Evolutionary conservation across 306 rosid genomes (phyloP).

Genomic region (Argentina anserina): DNA sequence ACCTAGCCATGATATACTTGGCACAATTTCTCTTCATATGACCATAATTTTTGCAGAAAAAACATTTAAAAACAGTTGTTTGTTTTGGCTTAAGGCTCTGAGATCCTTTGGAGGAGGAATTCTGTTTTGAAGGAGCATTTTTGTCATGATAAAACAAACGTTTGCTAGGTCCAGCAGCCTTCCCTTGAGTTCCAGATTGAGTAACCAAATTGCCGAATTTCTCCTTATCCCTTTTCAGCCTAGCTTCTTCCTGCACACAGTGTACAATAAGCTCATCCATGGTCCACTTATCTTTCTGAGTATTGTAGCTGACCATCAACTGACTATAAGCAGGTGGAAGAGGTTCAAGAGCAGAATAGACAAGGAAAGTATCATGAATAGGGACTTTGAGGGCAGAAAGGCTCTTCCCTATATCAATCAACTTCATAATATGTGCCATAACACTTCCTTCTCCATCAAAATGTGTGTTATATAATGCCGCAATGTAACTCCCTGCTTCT

Average conservation of each 20-base stretch:
- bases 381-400: slow-evolving; percentile 1
- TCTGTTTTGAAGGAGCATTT: not conserved
- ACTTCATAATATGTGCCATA: slow-evolving; percentile 3
- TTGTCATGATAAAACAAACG: not conserved
- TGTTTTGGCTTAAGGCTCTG: not conserved
- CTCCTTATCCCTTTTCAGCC: not conserved
- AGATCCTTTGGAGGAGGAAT: not conserved
- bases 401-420: not conserved
- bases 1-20: not conserved
- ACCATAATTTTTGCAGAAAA: not conserved
- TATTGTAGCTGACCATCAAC: not conserved
- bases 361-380: not conserved
- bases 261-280: slow-evolving; percentile 14
- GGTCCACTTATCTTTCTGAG: not conserved
- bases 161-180: not conserved
- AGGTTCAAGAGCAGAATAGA: not conserved
- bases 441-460: not conserved
- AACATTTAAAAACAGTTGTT: not conserved
- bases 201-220: not conserved
- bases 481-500: not conserved
- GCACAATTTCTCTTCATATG: not conserved
- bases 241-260: not conserved
- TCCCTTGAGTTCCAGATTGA: not conserved
- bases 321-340: not conserved
- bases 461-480: not conserved